Base-by-base conservation (phyloP, 345 rosid species). In the Syzygium oleosum region DNA sequence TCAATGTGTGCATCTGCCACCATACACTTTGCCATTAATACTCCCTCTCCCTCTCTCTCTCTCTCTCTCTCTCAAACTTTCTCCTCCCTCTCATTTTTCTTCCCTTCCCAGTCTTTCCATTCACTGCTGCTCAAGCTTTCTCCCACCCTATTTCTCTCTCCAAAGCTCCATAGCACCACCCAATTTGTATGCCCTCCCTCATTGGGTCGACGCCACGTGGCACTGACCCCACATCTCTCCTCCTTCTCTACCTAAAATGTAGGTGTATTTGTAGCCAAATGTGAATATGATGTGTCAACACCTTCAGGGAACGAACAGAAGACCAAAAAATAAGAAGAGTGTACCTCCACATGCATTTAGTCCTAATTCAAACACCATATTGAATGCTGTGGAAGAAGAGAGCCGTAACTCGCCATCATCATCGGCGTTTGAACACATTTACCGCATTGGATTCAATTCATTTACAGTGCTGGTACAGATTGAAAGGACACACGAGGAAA, bases 1-100 rank as follows among this genome's bases (percentile, higher is more conserved):
- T 96, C 95, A 95, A 95, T 97, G 95, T 94, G 85, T 89, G 87
- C 88, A 95, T 92, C 99, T 97, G 97, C 95, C 87, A 54, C 97
- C 89, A 93, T 93, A 80, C 79, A 84, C 92, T 92, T 89, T 85
- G 88, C 91, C 91, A 92, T 95, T 93, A 93, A 91, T 95, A 87
- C 80, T 34, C 80, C 21, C 79, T 65, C 78, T 17, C 63, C 6
- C 56, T 6, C 41, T 87, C 86, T 51, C 12, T 38, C 52, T 58
- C 73, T n/a, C n/a, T 29, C 34, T 78, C n/a, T 29, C 87, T 2
- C 49, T 31, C 38, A 77, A 49, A 43, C 46, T 52, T 29, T 91
- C 91, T 91, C 94, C 90, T 92, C 79, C 85, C 93, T 91, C 15
- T 61, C 87, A 73, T 38, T 73, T 93, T 93, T 91, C 94, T 92